Percentiles rank a stretch among this genome's conserved stretches.
These are phyloP conservation scores for Chaetomium sp. DNA, from an alignment of 2,329 filamentous ascomycete species.

Conservation along the genomic window DNA sequence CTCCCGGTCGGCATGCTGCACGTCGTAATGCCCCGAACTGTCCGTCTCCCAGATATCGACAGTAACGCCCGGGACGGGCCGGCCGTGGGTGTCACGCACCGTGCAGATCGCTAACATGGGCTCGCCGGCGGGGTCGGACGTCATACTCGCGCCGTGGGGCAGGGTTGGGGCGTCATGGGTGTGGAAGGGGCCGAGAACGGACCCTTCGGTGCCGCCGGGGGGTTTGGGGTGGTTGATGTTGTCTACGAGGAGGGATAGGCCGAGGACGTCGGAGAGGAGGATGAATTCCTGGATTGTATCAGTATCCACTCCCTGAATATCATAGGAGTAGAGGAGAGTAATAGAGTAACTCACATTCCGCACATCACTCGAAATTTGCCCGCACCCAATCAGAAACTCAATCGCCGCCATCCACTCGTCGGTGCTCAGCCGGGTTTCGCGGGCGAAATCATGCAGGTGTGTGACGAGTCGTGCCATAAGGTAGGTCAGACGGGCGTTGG, in stretches of 20 bases:
- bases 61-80: slow-evolving; percentile 58
- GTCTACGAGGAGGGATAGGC: slow-evolving; percentile 73
- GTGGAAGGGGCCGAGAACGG: slow-evolving; percentile 77
- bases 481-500: slow-evolving; percentile 61
- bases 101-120: slow-evolving; percentile 68
- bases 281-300: slow-evolving; percentile 59
- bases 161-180: slow-evolving; percentile 64
- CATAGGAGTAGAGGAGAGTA: neutral
- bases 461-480: slow-evolving; percentile 66
- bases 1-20: slow-evolving; percentile 61
- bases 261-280: slow-evolving; percentile 71
- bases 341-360: slow-evolving; percentile 49
- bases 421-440: slow-evolving; percentile 69
- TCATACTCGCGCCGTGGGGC: slow-evolving; percentile 54
- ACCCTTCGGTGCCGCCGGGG: slow-evolving; percentile 62
- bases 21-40: slow-evolving; percentile 72
- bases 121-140: slow-evolving; percentile 61
- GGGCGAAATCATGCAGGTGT: slow-evolving; percentile 75
- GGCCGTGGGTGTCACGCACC: slow-evolving; percentile 57
- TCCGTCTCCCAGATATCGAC: slow-evolving; percentile 86
- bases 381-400: slow-evolving; percentile 63
- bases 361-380: slow-evolving; percentile 67
- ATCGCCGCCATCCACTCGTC: slow-evolving; percentile 73
- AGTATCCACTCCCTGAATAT: neutral
- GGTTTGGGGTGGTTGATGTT: slow-evolving; percentile 80